Conservation (phyloP, 2,329 filamentous ascomycete genomes). For the Neurospora crassa region DNA sequence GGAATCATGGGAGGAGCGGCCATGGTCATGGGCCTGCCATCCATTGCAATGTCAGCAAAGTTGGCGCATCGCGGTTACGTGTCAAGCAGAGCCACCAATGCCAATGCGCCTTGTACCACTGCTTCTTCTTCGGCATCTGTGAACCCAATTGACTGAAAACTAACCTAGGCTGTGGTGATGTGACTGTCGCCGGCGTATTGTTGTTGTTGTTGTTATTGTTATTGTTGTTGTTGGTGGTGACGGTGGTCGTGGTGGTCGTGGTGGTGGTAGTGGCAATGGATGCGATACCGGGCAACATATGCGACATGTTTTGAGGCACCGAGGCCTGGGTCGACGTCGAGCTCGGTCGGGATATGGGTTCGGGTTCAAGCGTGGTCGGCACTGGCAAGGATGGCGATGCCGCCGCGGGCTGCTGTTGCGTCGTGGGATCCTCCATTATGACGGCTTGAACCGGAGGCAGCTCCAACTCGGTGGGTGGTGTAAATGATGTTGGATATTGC, state of each 20-base stretch:
- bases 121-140: neutral
- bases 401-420: conserved; percentile 23
- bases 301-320: conserved; percentile 23
- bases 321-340: conserved; percentile 39
- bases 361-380: conserved; percentile 33
- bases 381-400: conserved; percentile 22
- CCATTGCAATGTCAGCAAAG: neutral
- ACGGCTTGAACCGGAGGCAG: conserved; percentile 20
- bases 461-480: conserved; percentile 17
- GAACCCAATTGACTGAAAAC: conserved; percentile 12
- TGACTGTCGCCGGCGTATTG: conserved; percentile 16
- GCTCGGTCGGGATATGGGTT: conserved; percentile 40
- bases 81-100: neutral
- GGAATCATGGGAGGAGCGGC: conserved; percentile 18
- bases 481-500: conserved; percentile 8
- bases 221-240: conserved; percentile 27
- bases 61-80: neutral
- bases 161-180: conserved; percentile 38
- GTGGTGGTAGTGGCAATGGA: conserved; percentile 27
- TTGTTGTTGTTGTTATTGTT: neutral
- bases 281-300: conserved; percentile 35
- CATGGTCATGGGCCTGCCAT: conserved; percentile 16
- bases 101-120: neutral
- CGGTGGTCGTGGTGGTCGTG: conserved; percentile 27
- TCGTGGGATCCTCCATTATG: conserved; percentile 43